A percentile compares a stretch with the other conserved stretches of the same genome.
Conservation (phyloP, 495 filamentous ascomycete species). For the Penicillium silybi region DNA sequence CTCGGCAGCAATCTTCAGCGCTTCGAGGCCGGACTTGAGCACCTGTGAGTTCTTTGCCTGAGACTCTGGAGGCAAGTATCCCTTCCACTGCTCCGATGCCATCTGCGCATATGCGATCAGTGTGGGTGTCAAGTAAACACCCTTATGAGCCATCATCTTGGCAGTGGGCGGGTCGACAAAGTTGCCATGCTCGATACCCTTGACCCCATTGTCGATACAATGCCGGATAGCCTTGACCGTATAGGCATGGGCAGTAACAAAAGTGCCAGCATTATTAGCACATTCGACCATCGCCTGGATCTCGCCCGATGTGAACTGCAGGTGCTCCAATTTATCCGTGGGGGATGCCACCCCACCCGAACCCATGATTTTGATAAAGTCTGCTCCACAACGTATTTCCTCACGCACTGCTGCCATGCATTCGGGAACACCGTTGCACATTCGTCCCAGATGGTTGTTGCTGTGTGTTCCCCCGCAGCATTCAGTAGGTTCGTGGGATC, state of each 20-base stretch:
- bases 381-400: constrained; percentile 47
- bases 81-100: constrained; percentile 37
- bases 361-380: constrained; percentile 58
- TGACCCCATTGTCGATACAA: constrained; percentile 51
- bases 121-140: constrained; percentile 50
- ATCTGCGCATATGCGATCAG: constrained; percentile 50
- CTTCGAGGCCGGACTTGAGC: constrained; percentile 38
- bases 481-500: constrained; percentile 28
- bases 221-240: constrained; percentile 47
- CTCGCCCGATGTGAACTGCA: constrained; percentile 52
- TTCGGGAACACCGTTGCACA: constrained; percentile 50
- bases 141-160: constrained; percentile 40
- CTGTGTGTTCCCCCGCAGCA: constrained; percentile 40
- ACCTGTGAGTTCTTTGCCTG: constrained; percentile 46
- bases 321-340: constrained; percentile 44
- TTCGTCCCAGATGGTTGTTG: constrained; percentile 28
- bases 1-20: constrained; percentile 40
- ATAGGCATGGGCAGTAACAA: constrained; percentile 56
- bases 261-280: constrained; percentile 44
- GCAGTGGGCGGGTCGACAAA: constrained; percentile 50
- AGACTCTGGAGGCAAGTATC: constrained; percentile 39
- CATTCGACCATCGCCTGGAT: constrained; percentile 47
- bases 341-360: constrained; percentile 51
- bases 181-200: constrained; percentile 55
- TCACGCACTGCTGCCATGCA: constrained; percentile 48